Conservation (phyloP, 164 flowering plant species). For the Magnolia changhungtana region DNA sequence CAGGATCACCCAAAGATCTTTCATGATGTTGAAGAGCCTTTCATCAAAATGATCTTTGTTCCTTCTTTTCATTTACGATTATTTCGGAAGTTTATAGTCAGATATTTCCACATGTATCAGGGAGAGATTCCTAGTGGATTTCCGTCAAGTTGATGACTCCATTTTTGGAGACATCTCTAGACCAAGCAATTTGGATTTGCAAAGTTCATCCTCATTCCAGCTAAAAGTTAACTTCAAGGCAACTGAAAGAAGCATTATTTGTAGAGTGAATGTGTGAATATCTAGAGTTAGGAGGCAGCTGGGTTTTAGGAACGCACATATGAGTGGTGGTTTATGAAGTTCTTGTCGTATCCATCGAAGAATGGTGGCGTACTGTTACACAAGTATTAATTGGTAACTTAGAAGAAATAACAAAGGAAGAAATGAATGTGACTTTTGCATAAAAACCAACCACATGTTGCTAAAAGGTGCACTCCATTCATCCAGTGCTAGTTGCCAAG, state of each 20-base stretch:
- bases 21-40: background rate
- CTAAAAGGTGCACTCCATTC: background rate
- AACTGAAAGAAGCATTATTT: too few relatives aligned
- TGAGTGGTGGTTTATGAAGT: too few relatives aligned
- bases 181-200: too few relatives aligned
- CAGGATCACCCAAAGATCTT: background rate
- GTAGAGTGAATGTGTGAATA: too few relatives aligned
- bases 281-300: too few relatives aligned
- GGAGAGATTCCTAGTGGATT: background rate
- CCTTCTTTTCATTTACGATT: background rate
- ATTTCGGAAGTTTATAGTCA: background rate
- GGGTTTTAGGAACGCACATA: too few relatives aligned
- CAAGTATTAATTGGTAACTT: background rate
- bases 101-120: background rate
- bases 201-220: background rate
- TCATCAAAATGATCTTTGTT: background rate
- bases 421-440: background rate
- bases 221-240: background rate
- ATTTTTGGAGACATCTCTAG: background rate
- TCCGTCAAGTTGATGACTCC: background rate
- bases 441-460: background rate
- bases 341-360: too few relatives aligned
- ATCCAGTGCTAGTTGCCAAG: background rate
- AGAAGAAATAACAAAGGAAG: too few relatives aligned
- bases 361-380: too few relatives aligned